Conservation (phyloP, 208 protist genomes). For the Leishmania gerbilli region DNA sequence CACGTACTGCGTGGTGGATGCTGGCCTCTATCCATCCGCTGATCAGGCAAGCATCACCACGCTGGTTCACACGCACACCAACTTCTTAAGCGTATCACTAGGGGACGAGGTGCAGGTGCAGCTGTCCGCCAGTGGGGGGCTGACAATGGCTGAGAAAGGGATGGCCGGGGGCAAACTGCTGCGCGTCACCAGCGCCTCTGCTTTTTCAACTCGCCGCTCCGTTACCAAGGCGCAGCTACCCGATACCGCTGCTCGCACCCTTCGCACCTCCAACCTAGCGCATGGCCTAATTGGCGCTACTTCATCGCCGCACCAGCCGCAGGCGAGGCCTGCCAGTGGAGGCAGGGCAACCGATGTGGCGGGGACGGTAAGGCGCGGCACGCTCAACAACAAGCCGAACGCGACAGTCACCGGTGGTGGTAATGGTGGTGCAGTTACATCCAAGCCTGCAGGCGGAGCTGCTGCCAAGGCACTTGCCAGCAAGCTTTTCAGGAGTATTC, state of each 20-base stretch:
- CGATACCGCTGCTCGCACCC: conserved; percentile 15
- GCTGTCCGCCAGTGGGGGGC: conserved; percentile 32
- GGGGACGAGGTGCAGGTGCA: conserved; percentile 71
- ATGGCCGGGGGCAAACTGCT: conserved; percentile 40
- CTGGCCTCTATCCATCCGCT: conserved; percentile 40
- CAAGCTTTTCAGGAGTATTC: conserved; percentile 51
- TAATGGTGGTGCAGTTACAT: neutral
- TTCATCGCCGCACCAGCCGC: neutral
- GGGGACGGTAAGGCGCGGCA: neutral
- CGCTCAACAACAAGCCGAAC: neutral
- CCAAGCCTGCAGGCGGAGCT: conserved; percentile 9
- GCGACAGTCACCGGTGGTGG: neutral
- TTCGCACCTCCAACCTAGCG: conserved; percentile 21
- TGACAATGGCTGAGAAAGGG: conserved; percentile 24
- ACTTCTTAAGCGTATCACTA: conserved; percentile 63
- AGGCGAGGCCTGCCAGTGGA: neutral
- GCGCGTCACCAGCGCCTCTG: conserved; percentile 20
- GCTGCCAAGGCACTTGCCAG: conserved; percentile 44
- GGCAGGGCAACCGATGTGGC: neutral
- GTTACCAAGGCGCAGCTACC: conserved; percentile 23
- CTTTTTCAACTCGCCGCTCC: conserved; percentile 19
- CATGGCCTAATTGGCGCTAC: conserved; percentile 11
- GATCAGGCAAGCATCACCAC: conserved; percentile 29
- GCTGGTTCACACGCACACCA: conserved; percentile 62
- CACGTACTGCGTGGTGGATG: conserved; percentile 64